Evolutionary conservation across 2,329 filamentous ascomycete genomes (phyloP).

Genomic region (Cladophialophora immunda): DNA sequence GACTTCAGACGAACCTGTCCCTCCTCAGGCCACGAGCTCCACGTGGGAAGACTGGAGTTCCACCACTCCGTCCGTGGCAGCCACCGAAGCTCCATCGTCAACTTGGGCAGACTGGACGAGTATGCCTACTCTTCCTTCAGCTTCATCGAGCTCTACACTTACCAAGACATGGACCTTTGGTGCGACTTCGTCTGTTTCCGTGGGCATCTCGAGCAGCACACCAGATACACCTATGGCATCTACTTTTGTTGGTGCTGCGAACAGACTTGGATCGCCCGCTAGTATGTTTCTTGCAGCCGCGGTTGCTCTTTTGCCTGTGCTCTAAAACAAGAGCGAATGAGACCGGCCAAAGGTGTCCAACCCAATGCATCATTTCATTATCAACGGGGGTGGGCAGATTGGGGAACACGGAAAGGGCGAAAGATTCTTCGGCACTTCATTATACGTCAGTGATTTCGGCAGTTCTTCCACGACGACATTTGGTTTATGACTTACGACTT

Average conservation of each 20-base stretch:
- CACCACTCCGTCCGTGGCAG: neutral
- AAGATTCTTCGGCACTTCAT: conserved; percentile 1
- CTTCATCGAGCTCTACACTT: neutral
- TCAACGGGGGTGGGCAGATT: neutral
- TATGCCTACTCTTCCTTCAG: neutral
- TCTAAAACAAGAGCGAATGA: neutral
- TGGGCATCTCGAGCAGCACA: conserved; percentile 4
- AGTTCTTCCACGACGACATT: neutral
- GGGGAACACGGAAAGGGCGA: neutral
- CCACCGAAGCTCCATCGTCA: conserved; percentile 2
- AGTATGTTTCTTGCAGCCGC: conserved; percentile 2
- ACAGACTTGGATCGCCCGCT: conserved; percentile 12
- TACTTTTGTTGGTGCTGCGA: conserved; percentile 13
- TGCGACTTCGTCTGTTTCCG: neutral
- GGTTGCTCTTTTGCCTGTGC: neutral
- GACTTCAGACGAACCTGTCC: neutral
- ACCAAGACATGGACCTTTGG: conserved; percentile 13
- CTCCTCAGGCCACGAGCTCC: conserved; percentile 5
- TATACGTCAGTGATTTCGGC: neutral
- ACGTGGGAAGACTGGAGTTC: conserved; percentile 14
- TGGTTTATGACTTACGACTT: neutral
- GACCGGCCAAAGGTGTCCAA: neutral
- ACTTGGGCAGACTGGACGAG: conserved; percentile 15
- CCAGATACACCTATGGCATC: conserved; percentile 7
- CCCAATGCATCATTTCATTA: neutral